Evolutionary conservation across 2,329 filamentous ascomycete genomes (phyloP).

Genomic region (Aspergillus viridinutans): DNA sequence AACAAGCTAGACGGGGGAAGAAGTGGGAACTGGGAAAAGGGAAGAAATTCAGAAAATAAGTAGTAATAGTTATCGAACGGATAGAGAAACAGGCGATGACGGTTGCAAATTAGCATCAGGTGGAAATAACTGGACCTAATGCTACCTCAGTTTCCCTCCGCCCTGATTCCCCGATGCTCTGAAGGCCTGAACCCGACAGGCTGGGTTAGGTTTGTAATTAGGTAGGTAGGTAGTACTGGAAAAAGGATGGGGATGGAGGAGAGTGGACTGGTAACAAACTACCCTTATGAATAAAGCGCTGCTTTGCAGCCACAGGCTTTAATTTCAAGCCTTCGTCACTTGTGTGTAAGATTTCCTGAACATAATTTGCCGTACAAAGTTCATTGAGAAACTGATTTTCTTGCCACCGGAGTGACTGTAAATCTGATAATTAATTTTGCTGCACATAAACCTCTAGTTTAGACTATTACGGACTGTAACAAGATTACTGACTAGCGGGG

Average conservation of each 20-base stretch:
- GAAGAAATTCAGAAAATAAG: background rate
- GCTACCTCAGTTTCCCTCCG: background rate
- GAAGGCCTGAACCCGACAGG: conserved; percentile 27
- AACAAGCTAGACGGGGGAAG: background rate
- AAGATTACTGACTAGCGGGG: background rate
- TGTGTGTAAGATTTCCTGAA: background rate
- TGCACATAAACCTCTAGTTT: background rate
- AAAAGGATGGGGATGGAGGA: background rate
- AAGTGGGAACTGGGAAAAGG: background rate
- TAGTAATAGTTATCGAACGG: background rate
- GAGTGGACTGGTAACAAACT: background rate
- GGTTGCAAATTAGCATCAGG: background rate
- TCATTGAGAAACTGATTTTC: background rate
- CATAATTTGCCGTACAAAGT: background rate
- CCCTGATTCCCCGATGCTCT: background rate
- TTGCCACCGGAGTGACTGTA: background rate
- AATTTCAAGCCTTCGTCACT: background rate
- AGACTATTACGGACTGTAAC: background rate
- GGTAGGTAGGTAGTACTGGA: background rate
- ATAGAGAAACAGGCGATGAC: background rate
- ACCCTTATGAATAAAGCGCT: background rate
- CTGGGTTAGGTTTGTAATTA: conserved; percentile 34
- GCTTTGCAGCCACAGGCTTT: background rate
- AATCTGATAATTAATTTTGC: background rate
- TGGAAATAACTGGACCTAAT: background rate